Base-by-base conservation (phyloP, 306 rosid species). In the Pyrus pyrifolia region DNA sequence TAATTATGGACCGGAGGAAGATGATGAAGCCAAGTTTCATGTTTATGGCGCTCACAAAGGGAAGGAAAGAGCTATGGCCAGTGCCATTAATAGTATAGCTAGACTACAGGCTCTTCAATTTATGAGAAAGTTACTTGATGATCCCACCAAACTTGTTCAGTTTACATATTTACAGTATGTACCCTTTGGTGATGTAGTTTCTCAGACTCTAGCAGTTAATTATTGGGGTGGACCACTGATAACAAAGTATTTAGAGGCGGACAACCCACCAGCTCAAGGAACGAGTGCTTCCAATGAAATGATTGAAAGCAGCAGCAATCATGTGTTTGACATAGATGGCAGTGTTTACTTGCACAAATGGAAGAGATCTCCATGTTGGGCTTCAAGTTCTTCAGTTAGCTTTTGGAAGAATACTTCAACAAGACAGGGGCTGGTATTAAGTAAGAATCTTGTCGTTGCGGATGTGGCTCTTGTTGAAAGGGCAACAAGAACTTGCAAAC, bases 311-410 rank as follows among this genome's bases (percentile, higher is more conserved):
- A 67, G 81, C 67, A 69, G 80, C 67, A 87, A 80, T 76, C 96
- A 90, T 75, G 91, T 82, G 67, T 92, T 88, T 79, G 97, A 92
- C 87, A 76, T 89, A 33, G 99, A 95, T 78, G 99, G 99, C 77
- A 95, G 99, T 79, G 88, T 95, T 59, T 92, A 89, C 85, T 87
- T 95, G 79, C 91, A 81, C 73, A 88, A 88, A 75, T 95, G 99
- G 99, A 95, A 86, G 89, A 85, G 82, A 83, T 90, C 99, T 68
- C 90, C 88, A 68, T 92, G 90, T 78, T 95, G 99, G 97, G 78
- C 75, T 52, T 89, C 97, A 49, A 87, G 83, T 78, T 77, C 78
- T 68, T 92, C 97, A 71, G 78, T 73, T 63, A 76, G 75, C 78
- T 95, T 95, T 82, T 95, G 99, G 99, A 95, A 88, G 84, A 88